Conservation (phyloP, 495 filamentous ascomycete genomes). For the Talaromyces adpressus region DNA sequence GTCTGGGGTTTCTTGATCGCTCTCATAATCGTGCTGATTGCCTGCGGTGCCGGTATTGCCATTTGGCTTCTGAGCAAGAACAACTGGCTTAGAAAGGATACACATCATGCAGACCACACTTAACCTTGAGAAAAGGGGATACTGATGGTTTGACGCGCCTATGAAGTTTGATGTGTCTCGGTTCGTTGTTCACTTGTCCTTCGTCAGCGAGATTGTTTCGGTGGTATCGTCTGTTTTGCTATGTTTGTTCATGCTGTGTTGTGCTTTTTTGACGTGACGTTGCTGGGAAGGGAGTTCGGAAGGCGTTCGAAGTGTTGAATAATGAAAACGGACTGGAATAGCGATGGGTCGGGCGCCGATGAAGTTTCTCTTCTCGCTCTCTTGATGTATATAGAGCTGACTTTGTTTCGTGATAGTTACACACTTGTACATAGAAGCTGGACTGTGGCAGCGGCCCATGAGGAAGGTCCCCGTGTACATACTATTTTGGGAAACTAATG, state of each 20-base stretch:
- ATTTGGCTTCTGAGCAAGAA: conserved; percentile 35
- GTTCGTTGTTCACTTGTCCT: neutral
- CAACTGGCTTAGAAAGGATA: conserved; percentile 25
- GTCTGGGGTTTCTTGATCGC: conserved; percentile 28
- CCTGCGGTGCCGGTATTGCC: conserved; percentile 21
- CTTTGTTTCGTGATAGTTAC: neutral
- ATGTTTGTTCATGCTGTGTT: neutral
- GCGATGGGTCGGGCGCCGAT: neutral
- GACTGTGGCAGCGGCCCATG: neutral
- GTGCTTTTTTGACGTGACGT: neutral
- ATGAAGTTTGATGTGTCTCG: neutral
- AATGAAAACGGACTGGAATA: neutral
- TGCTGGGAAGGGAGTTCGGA: neutral
- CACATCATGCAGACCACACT: neutral
- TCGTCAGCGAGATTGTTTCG: neutral
- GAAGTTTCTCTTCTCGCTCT: neutral
- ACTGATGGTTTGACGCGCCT: neutral
- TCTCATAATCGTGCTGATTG: conserved; percentile 19
- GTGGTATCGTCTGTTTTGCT: neutral
- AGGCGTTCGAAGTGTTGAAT: neutral
- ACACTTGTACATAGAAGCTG: neutral
- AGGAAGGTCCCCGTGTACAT: conserved; percentile 1
- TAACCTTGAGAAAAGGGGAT: neutral
- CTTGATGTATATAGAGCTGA: neutral
- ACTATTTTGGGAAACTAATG: neutral